phyloP scores from a whole-genome alignment of 1,284 basidiomycete genomes.

The Apiotrichum gracile region DNA sequence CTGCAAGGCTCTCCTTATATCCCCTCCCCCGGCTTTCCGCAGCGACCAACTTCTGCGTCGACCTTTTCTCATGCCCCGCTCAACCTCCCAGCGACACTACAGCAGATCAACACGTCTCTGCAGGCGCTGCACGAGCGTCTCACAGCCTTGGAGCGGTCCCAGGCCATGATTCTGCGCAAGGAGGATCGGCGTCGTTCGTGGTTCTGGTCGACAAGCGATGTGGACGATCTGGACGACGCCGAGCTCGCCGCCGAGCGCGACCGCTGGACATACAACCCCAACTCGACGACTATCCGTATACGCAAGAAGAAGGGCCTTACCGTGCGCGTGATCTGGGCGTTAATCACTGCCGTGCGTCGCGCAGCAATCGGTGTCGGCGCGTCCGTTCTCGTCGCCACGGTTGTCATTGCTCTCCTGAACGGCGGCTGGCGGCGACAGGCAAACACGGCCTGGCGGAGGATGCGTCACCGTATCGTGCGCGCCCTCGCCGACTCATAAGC shows the following conservation, averaged over 20 bases:
- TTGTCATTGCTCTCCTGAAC: constrained; percentile 24
- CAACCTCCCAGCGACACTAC: constrained; percentile 35
- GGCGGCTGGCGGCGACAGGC: constrained; percentile 26
- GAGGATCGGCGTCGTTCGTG: constrained; percentile 28
- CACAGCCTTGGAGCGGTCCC: constrained; percentile 59
- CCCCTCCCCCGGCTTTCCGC: constrained; percentile 3
- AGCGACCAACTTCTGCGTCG: constrained; percentile 40
- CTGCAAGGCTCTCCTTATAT: constrained; percentile 12
- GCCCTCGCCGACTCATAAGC: not conserved
- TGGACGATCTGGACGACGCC: constrained; percentile 33
- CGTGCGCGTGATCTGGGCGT: constrained; percentile 28
- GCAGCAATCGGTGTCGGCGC: constrained; percentile 33
- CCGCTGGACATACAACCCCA: constrained; percentile 17
- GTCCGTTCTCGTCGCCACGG: constrained; percentile 24
- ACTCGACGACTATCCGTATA: constrained; percentile 16
- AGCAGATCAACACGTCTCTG: constrained; percentile 66
- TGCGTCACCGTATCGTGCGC: constrained; percentile 6
- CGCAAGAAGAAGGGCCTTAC: constrained; percentile 20
- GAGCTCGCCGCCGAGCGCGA: constrained; percentile 25
- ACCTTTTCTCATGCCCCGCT: constrained; percentile 35
- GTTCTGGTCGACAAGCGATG: constrained; percentile 29
- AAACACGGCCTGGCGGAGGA: not conserved
- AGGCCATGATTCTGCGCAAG: constrained; percentile 33
- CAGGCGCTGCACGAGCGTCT: constrained; percentile 84
- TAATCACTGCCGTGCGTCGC: constrained; percentile 30